A percentile compares a stretch with the other conserved stretches of the same genome.
These are phyloP conservation scores for Zasmidium citrigriseum DNA, from an alignment of 2,329 filamentous ascomycete species.

Conservation along the genomic window DNA sequence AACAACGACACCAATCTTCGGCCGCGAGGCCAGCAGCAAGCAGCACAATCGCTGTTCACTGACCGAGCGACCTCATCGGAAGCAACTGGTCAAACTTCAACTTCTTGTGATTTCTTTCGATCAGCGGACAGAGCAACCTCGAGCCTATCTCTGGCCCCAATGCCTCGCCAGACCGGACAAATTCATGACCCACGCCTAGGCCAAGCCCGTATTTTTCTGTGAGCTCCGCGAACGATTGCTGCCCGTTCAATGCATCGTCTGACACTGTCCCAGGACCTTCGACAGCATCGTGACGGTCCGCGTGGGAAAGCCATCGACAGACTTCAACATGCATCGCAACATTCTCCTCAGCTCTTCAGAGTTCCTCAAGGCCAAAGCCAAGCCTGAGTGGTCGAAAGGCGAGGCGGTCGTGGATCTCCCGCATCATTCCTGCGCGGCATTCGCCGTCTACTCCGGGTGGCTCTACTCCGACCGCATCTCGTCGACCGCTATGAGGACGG, in stretches of 20 bases:
- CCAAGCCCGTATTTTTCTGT: background rate
- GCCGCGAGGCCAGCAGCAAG: too few species aligned
- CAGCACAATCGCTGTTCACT: too few species aligned
- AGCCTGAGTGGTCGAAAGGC: slow-evolving; percentile 1
- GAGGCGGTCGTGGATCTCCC: background rate
- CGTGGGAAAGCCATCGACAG: background rate
- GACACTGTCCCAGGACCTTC: background rate
- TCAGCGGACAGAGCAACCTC: too few species aligned
- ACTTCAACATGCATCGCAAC: background rate
- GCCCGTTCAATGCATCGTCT: background rate
- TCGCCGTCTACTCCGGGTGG: slow-evolving; percentile 5
- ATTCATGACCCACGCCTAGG: background rate
- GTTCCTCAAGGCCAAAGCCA: background rate
- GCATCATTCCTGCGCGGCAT: background rate
- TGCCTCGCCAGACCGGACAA: too few species aligned
- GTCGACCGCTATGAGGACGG: background rate
- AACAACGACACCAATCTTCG: too few species aligned
- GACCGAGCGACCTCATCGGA: too few species aligned
- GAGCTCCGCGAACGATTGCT: background rate
- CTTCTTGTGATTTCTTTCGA: too few species aligned
- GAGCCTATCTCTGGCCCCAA: too few species aligned
- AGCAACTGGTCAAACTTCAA: too few species aligned
- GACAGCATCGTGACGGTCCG: background rate
- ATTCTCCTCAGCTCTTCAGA: background rate
- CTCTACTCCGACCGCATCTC: background rate